Evolutionary conservation across 2,329 filamentous ascomycete genomes (phyloP).

Genomic region (Dothideomycetidae sp.): DNA sequence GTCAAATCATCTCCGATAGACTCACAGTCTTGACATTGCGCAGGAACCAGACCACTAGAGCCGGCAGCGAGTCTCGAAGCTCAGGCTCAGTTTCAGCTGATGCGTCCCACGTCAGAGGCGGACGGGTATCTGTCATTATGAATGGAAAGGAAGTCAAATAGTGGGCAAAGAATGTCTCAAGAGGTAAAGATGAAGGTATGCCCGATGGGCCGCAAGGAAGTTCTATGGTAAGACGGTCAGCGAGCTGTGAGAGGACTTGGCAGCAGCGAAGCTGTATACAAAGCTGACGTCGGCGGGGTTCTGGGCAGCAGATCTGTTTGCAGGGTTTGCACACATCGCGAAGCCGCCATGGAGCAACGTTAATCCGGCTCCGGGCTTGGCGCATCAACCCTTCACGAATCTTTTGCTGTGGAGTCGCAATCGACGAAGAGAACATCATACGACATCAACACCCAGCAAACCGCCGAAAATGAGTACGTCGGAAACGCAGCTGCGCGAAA

Average conservation of each 20-base stretch:
- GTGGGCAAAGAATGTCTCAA: background rate
- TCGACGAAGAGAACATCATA: slow-evolving; percentile 2
- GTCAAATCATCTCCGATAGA: slow-evolving; percentile 11
- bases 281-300: background rate
- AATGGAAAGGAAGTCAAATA: background rate
- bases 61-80: slow-evolving; percentile 54
- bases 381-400: slow-evolving; percentile 7
- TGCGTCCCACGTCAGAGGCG: slow-evolving; percentile 21
- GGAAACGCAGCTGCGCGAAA: background rate
- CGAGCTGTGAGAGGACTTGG: background rate
- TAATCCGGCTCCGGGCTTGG: background rate
- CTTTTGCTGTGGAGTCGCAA: slow-evolving; percentile 4
- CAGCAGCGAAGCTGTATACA: no score
- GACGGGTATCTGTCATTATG: slow-evolving; percentile 17
- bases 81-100: slow-evolving; percentile 61
- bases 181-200: no score
- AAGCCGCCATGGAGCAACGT: background rate
- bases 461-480: slow-evolving; percentile 9
- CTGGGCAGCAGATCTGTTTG: background rate
- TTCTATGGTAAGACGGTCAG: background rate
- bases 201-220: no score
- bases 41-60: slow-evolving; percentile 78
- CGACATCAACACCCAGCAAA: slow-evolving; percentile 3
- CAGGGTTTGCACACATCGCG: background rate
- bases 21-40: slow-evolving; percentile 87